Evolutionary conservation across 2,329 filamentous ascomycete genomes (phyloP), one percentile per base, ranked within the genome.

Genomic region (Sporothrix curviconia): DNA sequence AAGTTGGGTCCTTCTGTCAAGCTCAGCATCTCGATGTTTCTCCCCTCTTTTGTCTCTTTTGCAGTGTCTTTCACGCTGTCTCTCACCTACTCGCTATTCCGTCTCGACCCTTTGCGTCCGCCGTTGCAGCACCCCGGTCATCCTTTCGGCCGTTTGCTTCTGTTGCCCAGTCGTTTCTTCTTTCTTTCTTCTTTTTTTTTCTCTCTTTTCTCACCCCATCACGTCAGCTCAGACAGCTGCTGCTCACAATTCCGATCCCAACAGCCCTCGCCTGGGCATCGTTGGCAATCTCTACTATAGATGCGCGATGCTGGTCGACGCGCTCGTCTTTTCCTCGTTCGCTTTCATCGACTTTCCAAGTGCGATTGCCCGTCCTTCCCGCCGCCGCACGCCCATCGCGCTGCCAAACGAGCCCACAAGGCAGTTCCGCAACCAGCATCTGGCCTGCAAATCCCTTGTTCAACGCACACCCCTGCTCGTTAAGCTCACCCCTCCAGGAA

Each of bases 151-250:
- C 32, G n/a, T n/a, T n/a, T n/a, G n/a, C n/a, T n/a, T n/a, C n/a
- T n/a, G n/a, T n/a, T n/a, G n/a, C n/a, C n/a, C n/a, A n/a, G n/a
- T n/a, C n/a, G n/a, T 34, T 54, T 43, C 39, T 36, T 54, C 34
- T 37, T 22, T 43, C 25, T 34, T 54, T n/a, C 22, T 44, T 32
- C 36, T 40, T 40, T n/a, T 28, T 40, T 40, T 14, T 40, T 7
- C 49, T 52, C 22, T 7, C 19, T 15, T 40, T 25, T 28, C 19
- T 40, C 4, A 15, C 24, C 24, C 6, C 8, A 52, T 52, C 49
- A 52, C 49, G 49, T 52, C 49, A 52, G 40, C 40, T 39, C 30
- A 52, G 36, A 40, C 25, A 24, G n/a, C 6, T 34, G 49, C 36
- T 24, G 36, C 36, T 52, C 49, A 19, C 36, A 52, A 52, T 52